These are phyloP conservation scores for Eutrema salsugineum DNA, from an alignment of 441 rosid genomes.

Conservation along the genomic window DNA sequence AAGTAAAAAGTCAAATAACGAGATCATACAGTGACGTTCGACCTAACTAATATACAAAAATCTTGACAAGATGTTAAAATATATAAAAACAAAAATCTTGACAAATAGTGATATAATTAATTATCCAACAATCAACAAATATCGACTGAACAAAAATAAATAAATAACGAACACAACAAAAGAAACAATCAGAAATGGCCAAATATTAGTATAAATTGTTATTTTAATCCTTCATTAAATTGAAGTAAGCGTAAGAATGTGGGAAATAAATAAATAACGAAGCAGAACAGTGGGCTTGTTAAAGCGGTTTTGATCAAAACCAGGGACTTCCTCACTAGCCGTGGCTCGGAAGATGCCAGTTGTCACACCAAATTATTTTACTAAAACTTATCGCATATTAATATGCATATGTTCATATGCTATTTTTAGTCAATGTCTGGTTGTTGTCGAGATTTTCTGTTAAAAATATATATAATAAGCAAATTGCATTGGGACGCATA, in stretches of 20 bases:
- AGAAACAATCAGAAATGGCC: not conserved
- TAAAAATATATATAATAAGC: too few relatives aligned
- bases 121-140: not conserved
- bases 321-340: constrained; percentile 18
- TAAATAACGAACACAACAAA: not conserved
- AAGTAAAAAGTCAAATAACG: not conserved
- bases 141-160: not conserved
- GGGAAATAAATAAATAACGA: not conserved
- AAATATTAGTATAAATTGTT: not conserved
- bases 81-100: not conserved
- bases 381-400: not conserved
- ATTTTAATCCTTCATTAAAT: not conserved
- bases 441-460: constrained; percentile 24
- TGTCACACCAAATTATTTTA: constrained; percentile 7
- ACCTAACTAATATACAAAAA: constrained; percentile 12
- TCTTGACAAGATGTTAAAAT: not conserved
- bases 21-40: not conserved
- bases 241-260: constrained; percentile 13
- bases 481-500: constrained; percentile 35
- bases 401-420: constrained; percentile 27
- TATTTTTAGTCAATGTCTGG: constrained; percentile 33
- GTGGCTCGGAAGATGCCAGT: constrained; percentile 32
- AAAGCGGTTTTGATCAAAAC: constrained; percentile 29
- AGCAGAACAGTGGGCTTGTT: constrained; percentile 27
- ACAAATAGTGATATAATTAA: too few relatives aligned